A percentile compares a stretch with the other conserved stretches of the same genome.
These are phyloP conservation scores for Cryptococcus sp. DNA, from an alignment of 1,284 basidiomycete genomes.

Conservation along the genomic window DNA sequence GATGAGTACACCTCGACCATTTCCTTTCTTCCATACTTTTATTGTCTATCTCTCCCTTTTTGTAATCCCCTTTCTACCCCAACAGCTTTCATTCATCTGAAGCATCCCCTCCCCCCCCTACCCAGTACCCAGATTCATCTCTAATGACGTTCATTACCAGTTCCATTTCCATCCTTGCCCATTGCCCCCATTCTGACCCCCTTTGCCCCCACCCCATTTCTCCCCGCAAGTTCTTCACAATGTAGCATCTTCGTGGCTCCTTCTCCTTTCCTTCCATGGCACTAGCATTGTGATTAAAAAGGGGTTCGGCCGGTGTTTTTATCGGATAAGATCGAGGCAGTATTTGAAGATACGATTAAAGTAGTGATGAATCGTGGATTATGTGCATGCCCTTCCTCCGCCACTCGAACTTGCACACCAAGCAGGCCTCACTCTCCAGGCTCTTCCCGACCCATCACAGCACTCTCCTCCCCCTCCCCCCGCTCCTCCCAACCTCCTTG, in stretches of 20 bases:
- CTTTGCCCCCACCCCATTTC: too few species aligned
- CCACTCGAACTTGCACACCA: not conserved
- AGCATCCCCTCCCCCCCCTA: not conserved
- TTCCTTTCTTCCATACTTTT: not conserved
- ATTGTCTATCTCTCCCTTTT: not conserved
- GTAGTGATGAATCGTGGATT: not conserved
- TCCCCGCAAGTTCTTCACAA: not conserved
- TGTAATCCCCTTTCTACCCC: not conserved
- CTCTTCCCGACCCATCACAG: slow-evolving; percentile 44
- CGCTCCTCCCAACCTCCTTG: slow-evolving; percentile 45
- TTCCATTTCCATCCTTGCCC: too few species aligned
- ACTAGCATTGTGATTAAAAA: not conserved
- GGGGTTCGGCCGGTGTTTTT: not conserved
- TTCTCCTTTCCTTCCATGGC: not conserved
- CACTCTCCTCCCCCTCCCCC: slow-evolving; percentile 40
- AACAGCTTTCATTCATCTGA: not conserved
- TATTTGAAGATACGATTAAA: not conserved
- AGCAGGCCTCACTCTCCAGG: slow-evolving; percentile 27
- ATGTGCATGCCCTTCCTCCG: not conserved
- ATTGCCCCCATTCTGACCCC: too few species aligned
- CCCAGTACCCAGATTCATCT: not conserved
- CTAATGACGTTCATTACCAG: not conserved
- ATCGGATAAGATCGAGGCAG: not conserved
- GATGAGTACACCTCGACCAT: not conserved
- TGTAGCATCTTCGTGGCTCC: not conserved